A percentile compares a stretch with the other conserved stretches of the same genome.
phyloP scores from a whole-genome alignment of 106 monocot genomes.

The Xerophyta viscosa region DNA sequence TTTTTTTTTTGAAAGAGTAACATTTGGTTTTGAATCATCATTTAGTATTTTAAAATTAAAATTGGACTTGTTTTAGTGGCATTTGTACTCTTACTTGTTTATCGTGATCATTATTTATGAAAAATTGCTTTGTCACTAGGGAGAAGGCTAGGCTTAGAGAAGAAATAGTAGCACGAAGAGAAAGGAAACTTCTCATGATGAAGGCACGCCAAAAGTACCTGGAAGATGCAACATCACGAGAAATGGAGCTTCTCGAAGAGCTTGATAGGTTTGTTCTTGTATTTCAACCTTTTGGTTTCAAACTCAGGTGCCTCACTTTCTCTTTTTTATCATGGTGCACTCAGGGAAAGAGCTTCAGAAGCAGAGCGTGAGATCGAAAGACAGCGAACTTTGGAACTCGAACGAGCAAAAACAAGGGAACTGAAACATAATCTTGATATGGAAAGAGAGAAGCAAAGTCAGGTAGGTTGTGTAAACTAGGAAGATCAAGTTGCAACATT shows the following conservation, averaged over 20 bases:
- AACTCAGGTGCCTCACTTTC: not conserved
- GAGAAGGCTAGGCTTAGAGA: conserved; percentile 82
- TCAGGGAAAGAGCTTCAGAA: conserved; percentile 70
- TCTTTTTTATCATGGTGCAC: not conserved
- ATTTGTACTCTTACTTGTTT: no score
- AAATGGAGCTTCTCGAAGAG: conserved; percentile 85
- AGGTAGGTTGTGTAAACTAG: conserved; percentile 29
- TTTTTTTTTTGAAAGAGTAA: not conserved
- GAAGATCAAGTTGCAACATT: no score
- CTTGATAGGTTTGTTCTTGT: conserved; percentile 64
- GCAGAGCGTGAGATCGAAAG: conserved; percentile 69
- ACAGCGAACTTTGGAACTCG: conserved; percentile 63
- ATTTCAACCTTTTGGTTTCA: not conserved
- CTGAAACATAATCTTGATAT: conserved; percentile 80
- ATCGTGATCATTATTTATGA: no score
- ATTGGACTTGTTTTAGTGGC: no score
- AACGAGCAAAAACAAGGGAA: conserved; percentile 84
- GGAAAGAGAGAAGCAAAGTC: conserved; percentile 84
- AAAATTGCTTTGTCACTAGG: conserved; percentile 41
- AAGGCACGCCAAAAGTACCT: conserved; percentile 59
- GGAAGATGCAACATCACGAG: conserved; percentile 63
- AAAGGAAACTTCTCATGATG: conserved; percentile 65
- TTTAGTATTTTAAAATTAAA: no score
- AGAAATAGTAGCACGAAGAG: conserved; percentile 67
- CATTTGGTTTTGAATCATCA: not conserved